Base-by-base conservation (phyloP, 148 eudicot species). In the Rhododendron ferrugineum region DNA sequence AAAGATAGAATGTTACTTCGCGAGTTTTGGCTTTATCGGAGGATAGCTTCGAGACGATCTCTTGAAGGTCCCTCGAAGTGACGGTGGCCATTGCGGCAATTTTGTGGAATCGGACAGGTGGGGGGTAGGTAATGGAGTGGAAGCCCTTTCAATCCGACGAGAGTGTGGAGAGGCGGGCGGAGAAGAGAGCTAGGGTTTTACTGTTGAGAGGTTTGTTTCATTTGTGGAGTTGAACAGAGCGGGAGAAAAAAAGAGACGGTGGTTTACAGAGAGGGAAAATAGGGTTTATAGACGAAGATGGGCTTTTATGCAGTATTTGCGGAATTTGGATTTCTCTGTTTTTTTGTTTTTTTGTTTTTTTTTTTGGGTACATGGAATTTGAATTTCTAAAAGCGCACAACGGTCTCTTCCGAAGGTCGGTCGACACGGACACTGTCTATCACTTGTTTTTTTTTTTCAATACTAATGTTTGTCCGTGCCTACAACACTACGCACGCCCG, bases 11-110 rank as follows among this genome's bases (percentile, higher is more conserved):
- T 0, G 16, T 75, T 96, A 95, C 99, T 86, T 96, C 98, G 52
- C 98, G 95, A 78, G 88, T 44, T 90, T 91, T 93, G 15, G 93
- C 88, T 92, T 93, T 96, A 77, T 94, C 96, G 58, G 97, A 90
- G 6, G 95, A 88, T 26, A 96, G 90, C 86, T 92, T 96, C 2
- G 93, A 73, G 88, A 94, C 92, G 86, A 96, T 91, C 44, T 95
- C 98, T 32, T 95, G 91, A 76, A 96, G 74, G 80, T 96, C 99
- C 88, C 96, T 84, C 32, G 95, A 90, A 76, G 92, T 91, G 83
- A 92, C 91, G 14, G 73, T 83, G 60, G 90, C 79, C 92, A 88
- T 91, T 85, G 82, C 81, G 82, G 90, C 18, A 8, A 7, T 26
- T 4, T 77, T 58, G 30, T 5, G 56, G 13, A 78, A 30, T 26